These are phyloP conservation scores for Yamadazyma atlantica DNA, from an alignment of 1,139 yeast genomes.

Conservation along the genomic window DNA sequence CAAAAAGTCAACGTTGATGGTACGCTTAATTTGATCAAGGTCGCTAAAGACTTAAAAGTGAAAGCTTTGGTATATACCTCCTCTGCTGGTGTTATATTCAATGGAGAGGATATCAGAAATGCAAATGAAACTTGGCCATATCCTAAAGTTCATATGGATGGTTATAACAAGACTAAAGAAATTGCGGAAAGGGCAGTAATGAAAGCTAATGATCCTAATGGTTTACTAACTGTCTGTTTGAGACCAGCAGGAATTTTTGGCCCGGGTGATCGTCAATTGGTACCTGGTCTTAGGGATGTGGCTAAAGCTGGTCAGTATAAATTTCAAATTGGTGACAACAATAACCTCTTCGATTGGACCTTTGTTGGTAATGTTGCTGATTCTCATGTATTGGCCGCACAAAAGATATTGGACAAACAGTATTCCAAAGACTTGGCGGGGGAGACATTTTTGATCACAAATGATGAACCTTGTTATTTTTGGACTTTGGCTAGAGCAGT, in stretches of 20 bases:
- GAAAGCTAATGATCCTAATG: conserved; percentile 57
- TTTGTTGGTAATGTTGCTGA: conserved; percentile 99
- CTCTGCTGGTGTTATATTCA: conserved; percentile 95
- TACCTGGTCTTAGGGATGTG: conserved; percentile 87
- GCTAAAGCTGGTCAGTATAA: conserved; percentile 84
- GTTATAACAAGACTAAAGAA: conserved; percentile 94
- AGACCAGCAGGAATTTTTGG: conserved; percentile 99
- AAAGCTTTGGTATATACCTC: conserved; percentile 89
- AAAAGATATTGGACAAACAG: conserved; percentile 55
- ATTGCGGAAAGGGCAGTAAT: conserved; percentile 83
- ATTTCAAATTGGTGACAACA: conserved; percentile 92
- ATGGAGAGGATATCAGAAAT: conserved; percentile 86
- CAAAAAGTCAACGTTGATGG: conserved; percentile 91
- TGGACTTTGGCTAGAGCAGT: conserved; percentile 97
- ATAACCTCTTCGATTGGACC: conserved; percentile 93
- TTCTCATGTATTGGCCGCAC: conserved; percentile 90
- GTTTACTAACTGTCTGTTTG: conserved; percentile 74
- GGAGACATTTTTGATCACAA: conserved; percentile 85
- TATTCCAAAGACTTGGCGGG: conserved; percentile 61
- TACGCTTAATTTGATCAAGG: conserved; percentile 69
- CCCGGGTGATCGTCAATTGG: conserved; percentile 96
- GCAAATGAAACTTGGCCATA: conserved; percentile 96
- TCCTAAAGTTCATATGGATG: conserved; percentile 92
- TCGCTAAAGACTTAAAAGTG: conserved; percentile 53
- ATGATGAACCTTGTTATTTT: conserved; percentile 92